Conservation (phyloP, 495 filamentous ascomycete species). For the Trichodelitschia bisporula region DNA sequence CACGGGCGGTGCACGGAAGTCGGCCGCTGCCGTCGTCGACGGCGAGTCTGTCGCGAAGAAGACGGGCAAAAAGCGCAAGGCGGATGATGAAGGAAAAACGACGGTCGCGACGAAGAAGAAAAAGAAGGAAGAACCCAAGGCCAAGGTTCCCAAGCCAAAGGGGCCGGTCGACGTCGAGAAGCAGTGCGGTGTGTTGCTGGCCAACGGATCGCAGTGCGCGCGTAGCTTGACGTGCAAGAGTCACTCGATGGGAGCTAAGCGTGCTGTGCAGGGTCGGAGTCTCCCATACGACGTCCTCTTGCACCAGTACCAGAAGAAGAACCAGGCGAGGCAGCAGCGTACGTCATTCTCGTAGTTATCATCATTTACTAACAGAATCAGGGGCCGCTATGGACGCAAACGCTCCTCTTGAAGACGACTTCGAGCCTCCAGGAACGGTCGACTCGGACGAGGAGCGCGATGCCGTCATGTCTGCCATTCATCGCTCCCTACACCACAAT, state of each 20-base stretch:
- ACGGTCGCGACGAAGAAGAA: slow-evolving; percentile 72
- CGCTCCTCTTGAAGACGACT: slow-evolving; percentile 69
- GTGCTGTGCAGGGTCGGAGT: slow-evolving; percentile 68
- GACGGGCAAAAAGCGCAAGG: slow-evolving; percentile 85
- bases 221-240: slow-evolving; percentile 88
- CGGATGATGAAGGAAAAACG: slow-evolving; percentile 47
- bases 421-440: slow-evolving; percentile 44
- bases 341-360: slow-evolving; percentile 12
- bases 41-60: slow-evolving; percentile 31
- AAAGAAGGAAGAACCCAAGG: slow-evolving; percentile 78
- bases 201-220: slow-evolving; percentile 70
- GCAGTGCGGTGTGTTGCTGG: slow-evolving; percentile 79
- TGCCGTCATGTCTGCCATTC: slow-evolving; percentile 61
- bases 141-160: slow-evolving; percentile 70
- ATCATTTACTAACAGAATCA: slow-evolving; percentile 12
- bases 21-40: slow-evolving; percentile 33
- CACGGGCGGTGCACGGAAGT: slow-evolving; percentile 16
- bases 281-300: slow-evolving; percentile 89
- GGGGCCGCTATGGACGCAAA: slow-evolving; percentile 86
- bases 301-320: slow-evolving; percentile 92
- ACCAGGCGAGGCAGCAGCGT: slow-evolving; percentile 94
- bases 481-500: slow-evolving; percentile 45
- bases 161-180: slow-evolving; percentile 92
- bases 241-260: slow-evolving; percentile 89
- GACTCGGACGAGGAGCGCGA: slow-evolving; percentile 89